Evolutionary conservation across 2,329 filamentous ascomycete species (phyloP).

Genomic region (Colletotrichum cuscutae): DNA sequence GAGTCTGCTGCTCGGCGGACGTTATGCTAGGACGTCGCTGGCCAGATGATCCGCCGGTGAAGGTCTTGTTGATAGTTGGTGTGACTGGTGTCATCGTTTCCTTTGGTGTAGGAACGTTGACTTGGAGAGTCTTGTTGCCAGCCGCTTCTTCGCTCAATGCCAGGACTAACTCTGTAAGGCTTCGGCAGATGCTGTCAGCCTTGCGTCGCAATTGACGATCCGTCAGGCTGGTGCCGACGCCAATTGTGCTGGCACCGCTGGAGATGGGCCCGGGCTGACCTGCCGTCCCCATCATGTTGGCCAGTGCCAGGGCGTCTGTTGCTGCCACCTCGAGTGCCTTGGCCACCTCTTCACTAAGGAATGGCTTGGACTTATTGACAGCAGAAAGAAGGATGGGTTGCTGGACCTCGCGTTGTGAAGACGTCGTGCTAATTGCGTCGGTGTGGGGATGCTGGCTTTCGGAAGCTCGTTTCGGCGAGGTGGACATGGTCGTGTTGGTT

Average conservation of each 20-base stretch:
- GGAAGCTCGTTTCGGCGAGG: slow-evolving; percentile 81
- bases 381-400: slow-evolving; percentile 81
- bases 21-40: slow-evolving; percentile 55
- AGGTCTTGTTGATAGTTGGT: slow-evolving; percentile 57
- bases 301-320: slow-evolving; percentile 81
- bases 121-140: slow-evolving; percentile 45
- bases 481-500: slow-evolving; percentile 91
- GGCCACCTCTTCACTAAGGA: slow-evolving; percentile 78
- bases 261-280: slow-evolving; percentile 77
- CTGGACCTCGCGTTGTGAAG: slow-evolving; percentile 69
- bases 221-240: slow-evolving; percentile 64
- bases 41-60: slow-evolving; percentile 42
- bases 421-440: slow-evolving; percentile 54
- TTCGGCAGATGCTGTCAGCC: slow-evolving; percentile 91
- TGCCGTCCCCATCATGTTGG: slow-evolving; percentile 79
- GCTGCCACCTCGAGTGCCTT: slow-evolving; percentile 83
- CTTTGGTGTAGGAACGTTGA: slow-evolving; percentile 40
- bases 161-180: slow-evolving; percentile 90
- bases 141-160: slow-evolving; percentile 75
- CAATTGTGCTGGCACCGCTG: slow-evolving; percentile 72
- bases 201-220: slow-evolving; percentile 91
- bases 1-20: slow-evolving; percentile 50
- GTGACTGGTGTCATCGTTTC: slow-evolving; percentile 46
- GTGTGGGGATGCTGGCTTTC: slow-evolving; percentile 56
- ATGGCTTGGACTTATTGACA: slow-evolving; percentile 78